Conservation (phyloP, 352 stramenopile genomes). For the Vaucheria bursata region DNA sequence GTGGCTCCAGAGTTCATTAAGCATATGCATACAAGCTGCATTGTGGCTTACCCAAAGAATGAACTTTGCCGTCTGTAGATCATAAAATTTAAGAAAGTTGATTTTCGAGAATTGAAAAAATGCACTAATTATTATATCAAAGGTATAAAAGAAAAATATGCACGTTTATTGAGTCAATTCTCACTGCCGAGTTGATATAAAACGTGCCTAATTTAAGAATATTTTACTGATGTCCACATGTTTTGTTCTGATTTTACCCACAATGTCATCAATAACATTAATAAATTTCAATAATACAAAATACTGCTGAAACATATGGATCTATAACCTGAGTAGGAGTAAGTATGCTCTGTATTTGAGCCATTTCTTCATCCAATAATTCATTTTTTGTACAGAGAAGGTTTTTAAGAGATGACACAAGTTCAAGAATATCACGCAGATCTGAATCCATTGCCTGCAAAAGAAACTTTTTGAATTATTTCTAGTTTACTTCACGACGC, state of each 20-base stretch:
- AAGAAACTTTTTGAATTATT: too few relatives aligned
- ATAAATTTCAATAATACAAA: neutral
- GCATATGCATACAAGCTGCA: conserved; percentile 78
- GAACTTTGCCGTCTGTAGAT: conserved; percentile 83
- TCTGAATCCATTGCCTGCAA: conserved; percentile 44
- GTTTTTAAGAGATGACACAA: neutral
- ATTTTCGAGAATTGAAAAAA: conserved; percentile 61
- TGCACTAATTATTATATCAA: neutral
- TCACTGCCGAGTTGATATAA: neutral
- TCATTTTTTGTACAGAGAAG: conserved; percentile 18
- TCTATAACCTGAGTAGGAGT: conserved; percentile 23
- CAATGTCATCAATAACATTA: neutral
- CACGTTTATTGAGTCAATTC: neutral
- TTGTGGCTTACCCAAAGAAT: conserved; percentile 87
- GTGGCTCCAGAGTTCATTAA: conserved; percentile 75
- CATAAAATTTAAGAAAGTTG: conserved; percentile 66
- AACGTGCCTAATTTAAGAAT: neutral
- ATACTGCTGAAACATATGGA: neutral
- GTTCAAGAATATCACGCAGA: conserved; percentile 5
- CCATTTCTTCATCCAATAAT: conserved; percentile 38
- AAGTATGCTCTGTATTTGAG: conserved; percentile 39
- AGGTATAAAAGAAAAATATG: neutral
- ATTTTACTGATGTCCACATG: neutral
- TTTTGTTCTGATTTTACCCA: neutral
- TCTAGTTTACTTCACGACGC: too few relatives aligned